Conservation (phyloP, 2,329 filamentous ascomycete genomes). For the Leptographium lundbergii region DNA sequence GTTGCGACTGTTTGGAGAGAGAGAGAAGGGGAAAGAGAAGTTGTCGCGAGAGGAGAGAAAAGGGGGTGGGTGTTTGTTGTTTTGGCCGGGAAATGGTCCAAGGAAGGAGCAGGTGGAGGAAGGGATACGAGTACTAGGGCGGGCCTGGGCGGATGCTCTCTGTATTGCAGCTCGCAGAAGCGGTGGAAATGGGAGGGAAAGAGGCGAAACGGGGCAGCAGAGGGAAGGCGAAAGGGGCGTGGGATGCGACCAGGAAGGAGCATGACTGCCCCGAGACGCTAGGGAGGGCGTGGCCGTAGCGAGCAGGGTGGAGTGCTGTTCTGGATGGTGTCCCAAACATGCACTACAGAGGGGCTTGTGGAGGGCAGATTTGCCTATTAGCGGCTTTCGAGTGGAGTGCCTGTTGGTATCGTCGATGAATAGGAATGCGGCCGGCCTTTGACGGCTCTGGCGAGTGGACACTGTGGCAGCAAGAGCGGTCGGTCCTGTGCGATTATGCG, state of each 20-base stretch:
- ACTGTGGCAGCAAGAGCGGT: background rate
- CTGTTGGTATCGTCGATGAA: background rate
- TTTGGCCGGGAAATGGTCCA: conserved; percentile 8
- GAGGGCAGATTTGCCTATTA: conserved; percentile 2
- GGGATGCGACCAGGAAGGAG: background rate
- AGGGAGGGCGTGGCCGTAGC: conserved; percentile 10
- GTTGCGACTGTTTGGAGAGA: conserved; percentile 8
- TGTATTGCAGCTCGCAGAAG: background rate
- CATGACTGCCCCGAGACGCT: background rate
- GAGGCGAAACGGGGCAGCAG: background rate
- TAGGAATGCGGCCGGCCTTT: background rate
- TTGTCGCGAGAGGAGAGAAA: conserved; percentile 2
- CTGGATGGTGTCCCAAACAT: conserved; percentile 4
- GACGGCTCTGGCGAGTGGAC: background rate
- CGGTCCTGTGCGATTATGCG: background rate
- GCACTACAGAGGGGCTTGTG: conserved; percentile 6
- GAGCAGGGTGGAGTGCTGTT: background rate
- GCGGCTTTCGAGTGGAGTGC: conserved; percentile 1
- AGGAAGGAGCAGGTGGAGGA: conserved; percentile 4
- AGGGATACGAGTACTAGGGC: background rate
- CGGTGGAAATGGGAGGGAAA: background rate
- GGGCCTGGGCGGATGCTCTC: background rate
- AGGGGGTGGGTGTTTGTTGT: conserved; percentile 6
- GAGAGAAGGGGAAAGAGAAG: conserved; percentile 1
- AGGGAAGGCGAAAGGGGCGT: background rate